Conservation (phyloP, 805 yeast genomes). For the Teunomyces tritomae region DNA sequence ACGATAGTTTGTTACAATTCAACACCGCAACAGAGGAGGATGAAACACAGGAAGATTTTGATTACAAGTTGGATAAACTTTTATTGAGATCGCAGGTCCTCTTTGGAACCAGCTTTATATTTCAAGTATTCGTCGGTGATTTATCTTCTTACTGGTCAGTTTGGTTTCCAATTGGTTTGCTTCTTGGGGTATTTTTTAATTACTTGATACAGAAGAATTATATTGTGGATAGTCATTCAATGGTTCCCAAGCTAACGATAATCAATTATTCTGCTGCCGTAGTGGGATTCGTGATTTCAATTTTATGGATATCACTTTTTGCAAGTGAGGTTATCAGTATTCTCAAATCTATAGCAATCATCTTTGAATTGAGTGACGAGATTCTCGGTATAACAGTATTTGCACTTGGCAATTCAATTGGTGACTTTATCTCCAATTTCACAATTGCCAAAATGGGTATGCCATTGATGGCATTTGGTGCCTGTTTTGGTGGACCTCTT, state of each 20-base stretch:
- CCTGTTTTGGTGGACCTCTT: conserved; percentile 92
- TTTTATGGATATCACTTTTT: conserved; percentile 65
- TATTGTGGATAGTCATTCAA: background rate
- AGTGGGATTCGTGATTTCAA: conserved; percentile 63
- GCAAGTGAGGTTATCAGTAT: conserved; percentile 70
- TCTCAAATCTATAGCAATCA: conserved; percentile 57
- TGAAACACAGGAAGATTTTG: conserved; percentile 8
- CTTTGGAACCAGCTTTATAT: conserved; percentile 25
- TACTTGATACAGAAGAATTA: conserved; percentile 7
- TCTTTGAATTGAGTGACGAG: conserved; percentile 67
- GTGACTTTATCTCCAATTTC: conserved; percentile 81
- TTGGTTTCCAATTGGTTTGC: conserved; percentile 11
- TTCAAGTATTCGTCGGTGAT: conserved; percentile 12
- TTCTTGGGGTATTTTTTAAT: conserved; percentile 7
- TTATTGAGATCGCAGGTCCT: conserved; percentile 28
- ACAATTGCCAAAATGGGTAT: conserved; percentile 79
- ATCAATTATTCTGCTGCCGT: conserved; percentile 31
- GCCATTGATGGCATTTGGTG: conserved; percentile 90
- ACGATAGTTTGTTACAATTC: conserved; percentile 1
- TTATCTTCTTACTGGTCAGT: conserved; percentile 9
- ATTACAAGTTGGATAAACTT: conserved; percentile 17
- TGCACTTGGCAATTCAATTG: conserved; percentile 90
- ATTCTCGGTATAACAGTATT: conserved; percentile 83
- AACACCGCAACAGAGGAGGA: conserved; percentile 1
- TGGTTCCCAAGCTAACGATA: conserved; percentile 6